Base-by-base conservation (phyloP, 2,329 filamentous ascomycete genomes). In the Ceratocystis lukuohia region DNA sequence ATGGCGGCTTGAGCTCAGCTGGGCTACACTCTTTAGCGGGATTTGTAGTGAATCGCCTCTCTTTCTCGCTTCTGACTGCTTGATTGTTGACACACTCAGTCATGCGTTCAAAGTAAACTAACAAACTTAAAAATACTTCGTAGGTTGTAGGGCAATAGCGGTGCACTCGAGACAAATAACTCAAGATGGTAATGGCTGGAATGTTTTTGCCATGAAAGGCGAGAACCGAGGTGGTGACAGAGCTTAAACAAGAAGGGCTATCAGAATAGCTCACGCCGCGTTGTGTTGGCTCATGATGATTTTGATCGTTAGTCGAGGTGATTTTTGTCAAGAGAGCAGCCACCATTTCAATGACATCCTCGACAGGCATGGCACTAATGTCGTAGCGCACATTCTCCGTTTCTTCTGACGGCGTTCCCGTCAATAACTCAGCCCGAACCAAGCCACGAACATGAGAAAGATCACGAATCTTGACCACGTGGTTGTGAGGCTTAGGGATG, bases 31-130 rank as follows among this genome's bases (percentile, higher is more conserved):
- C 1, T 59, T 33, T 20, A 3, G 28, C 28, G 8, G 7, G 12
- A 2, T 61, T 64, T 62, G 25, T 33, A 45, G 30, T 5, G 10
- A 28, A 22, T 15, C 8, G 12, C 15, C 72, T 70, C 65, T 74
- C 74, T 64, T 76, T 78, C 76, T 82, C 87, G 72, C 82, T 84
- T 73, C 88, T 84, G 74, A 88, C 82, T 5, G 91, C 88, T 67
- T 87, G 82, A 57, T 88, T 87, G 74, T 97, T 97, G 68, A 97
- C 91, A 67, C 91, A 84, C 75, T 97, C 94, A 56, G 93, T 96
- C 94, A 99, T 99, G 69, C 94, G 88, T 75, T 99, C 94, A 76
- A 99, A 99, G 76, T 97, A 99, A 41, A 99, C 92, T 66, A 99
- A 78, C 72, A 99, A 77, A 74, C 92, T 96, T 68, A 99, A 78